Evolutionary conservation across 2,329 filamentous ascomycete species (phyloP).

Genomic region (Aspergillus latus): DNA sequence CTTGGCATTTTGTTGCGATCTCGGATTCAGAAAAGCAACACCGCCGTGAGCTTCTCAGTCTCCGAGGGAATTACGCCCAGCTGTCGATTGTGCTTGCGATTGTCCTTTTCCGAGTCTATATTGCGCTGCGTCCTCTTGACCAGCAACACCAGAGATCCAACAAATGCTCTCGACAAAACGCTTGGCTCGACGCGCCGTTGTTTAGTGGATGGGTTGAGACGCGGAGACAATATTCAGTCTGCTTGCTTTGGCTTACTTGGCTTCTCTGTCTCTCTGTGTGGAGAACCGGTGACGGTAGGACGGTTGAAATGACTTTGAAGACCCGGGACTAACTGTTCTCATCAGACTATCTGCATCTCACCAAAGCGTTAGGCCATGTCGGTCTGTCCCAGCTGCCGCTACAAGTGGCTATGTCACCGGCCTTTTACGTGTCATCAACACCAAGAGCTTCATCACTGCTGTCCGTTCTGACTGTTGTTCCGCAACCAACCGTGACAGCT

Average conservation of each 20-base stretch:
- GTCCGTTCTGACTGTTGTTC: slow-evolving; percentile 52
- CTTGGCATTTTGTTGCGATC: slow-evolving; percentile 56
- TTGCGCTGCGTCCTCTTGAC: slow-evolving; percentile 14
- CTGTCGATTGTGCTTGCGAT: slow-evolving; percentile 51
- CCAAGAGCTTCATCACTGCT: slow-evolving; percentile 50
- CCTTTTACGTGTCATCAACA: slow-evolving; percentile 44
- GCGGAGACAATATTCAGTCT: slow-evolving; percentile 52
- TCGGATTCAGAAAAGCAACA: slow-evolving; percentile 50
- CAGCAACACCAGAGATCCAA: slow-evolving; percentile 5
- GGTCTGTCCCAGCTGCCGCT: slow-evolving; percentile 60
- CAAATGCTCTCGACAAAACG: slow-evolving; percentile 16
- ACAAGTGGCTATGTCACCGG: slow-evolving; percentile 56
- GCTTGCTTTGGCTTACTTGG: slow-evolving; percentile 53
- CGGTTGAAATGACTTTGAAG: background rate
- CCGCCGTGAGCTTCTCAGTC: slow-evolving; percentile 55
- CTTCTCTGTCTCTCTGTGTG: slow-evolving; percentile 51
- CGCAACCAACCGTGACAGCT: slow-evolving; percentile 57
- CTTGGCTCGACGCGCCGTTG: slow-evolving; percentile 50
- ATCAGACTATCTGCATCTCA: slow-evolving; percentile 63
- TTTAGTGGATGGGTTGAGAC: slow-evolving; percentile 48
- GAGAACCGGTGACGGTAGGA: slow-evolving; percentile 56
- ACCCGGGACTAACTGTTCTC: background rate
- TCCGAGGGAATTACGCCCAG: slow-evolving; percentile 57
- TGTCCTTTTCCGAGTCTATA: slow-evolving; percentile 40
- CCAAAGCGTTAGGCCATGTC: slow-evolving; percentile 61